A percentile compares a stretch with the other conserved stretches of the same genome.
phyloP scores from a whole-genome alignment of 257 asterid species.

The Rubia yunnanensis region DNA sequence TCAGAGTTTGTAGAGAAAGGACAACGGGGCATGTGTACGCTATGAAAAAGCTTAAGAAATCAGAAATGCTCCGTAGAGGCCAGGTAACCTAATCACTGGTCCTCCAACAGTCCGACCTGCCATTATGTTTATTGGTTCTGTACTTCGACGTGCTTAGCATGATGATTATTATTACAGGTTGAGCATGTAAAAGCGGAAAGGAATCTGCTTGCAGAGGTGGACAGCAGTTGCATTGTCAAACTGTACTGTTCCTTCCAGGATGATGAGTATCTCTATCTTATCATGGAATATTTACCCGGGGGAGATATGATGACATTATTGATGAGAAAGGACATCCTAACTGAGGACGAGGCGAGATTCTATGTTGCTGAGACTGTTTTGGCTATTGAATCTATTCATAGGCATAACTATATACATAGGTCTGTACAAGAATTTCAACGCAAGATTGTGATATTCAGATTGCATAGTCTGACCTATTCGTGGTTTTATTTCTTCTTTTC shows the following conservation, averaged over 20 bases:
- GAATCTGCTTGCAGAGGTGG: slow-evolving; percentile 90
- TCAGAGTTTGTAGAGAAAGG: slow-evolving; percentile 90
- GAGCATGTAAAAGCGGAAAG: slow-evolving; percentile 95
- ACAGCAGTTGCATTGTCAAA: slow-evolving; percentile 91
- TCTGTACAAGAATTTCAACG: slow-evolving; percentile 27
- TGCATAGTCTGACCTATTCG: slow-evolving; percentile 26
- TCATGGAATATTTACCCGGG: slow-evolving; percentile 97
- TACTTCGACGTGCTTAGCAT: slow-evolving; percentile 20
- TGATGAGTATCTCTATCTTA: slow-evolving; percentile 83
- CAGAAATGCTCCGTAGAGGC: slow-evolving; percentile 99
- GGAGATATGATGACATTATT: slow-evolving; percentile 99
- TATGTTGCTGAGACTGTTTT: slow-evolving; percentile 95
- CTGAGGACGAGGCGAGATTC: slow-evolving; percentile 84
- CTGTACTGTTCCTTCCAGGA: slow-evolving; percentile 97
- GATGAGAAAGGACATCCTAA: slow-evolving; percentile 87
- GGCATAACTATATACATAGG: slow-evolving; percentile 92
- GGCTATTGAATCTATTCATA: slow-evolving; percentile 93
- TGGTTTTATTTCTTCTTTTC: slow-evolving; percentile 12
- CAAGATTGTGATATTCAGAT: slow-evolving; percentile 12
- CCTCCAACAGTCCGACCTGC: slow-evolving; percentile 16
- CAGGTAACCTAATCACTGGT: slow-evolving; percentile 54
- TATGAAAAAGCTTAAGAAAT: slow-evolving; percentile 95
- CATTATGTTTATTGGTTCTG: slow-evolving; percentile 19
- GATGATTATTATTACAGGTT: slow-evolving; percentile 40
- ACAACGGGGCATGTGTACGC: slow-evolving; percentile 89